These are phyloP conservation scores for Fallopia convolvulus DNA, from an alignment of 148 eudicot species.

Conservation along the genomic window DNA sequence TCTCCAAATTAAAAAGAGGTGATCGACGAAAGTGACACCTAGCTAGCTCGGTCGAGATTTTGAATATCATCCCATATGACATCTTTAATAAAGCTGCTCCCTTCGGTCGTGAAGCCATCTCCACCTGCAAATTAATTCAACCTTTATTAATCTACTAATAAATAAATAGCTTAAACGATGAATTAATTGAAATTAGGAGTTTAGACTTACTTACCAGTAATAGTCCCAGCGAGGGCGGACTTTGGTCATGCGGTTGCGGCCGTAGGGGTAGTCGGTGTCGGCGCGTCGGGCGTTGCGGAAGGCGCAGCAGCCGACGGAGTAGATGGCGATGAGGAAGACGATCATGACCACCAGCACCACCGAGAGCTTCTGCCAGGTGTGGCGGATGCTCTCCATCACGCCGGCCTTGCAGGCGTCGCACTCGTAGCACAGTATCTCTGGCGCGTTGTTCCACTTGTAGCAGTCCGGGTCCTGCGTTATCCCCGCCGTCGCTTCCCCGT, in stretches of 20 bases:
- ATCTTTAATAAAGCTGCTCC: conserved; percentile 50
- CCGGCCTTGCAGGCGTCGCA: conserved; percentile 96
- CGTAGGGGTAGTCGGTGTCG: conserved; percentile 64
- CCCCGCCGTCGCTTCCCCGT: conserved; percentile 26
- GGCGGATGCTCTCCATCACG: conserved; percentile 51
- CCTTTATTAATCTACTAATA: neutral
- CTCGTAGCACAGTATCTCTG: conserved; percentile 57
- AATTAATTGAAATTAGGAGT: no score
- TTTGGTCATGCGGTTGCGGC: conserved; percentile 66
- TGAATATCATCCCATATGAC: neutral
- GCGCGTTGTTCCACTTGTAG: conserved; percentile 70
- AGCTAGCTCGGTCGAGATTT: neutral
- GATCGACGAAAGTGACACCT: neutral
- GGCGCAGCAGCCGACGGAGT: conserved; percentile 81
- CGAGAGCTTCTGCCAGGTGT: conserved; percentile 74
- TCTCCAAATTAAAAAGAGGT: neutral
- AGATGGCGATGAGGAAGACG: conserved; percentile 54
- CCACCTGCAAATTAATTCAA: conserved; percentile 41
- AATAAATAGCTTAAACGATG: neutral
- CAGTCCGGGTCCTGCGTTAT: conserved; percentile 72
- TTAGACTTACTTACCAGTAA: conserved; percentile 40
- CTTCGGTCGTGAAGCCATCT: conserved; percentile 78
- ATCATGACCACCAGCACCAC: conserved; percentile 68
- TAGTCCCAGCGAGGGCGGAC: conserved; percentile 86
- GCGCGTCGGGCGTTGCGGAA: conserved; percentile 64